Base-by-base conservation (phyloP, 2,329 filamentous ascomycete species). In the Fusarium coffeatum region DNA sequence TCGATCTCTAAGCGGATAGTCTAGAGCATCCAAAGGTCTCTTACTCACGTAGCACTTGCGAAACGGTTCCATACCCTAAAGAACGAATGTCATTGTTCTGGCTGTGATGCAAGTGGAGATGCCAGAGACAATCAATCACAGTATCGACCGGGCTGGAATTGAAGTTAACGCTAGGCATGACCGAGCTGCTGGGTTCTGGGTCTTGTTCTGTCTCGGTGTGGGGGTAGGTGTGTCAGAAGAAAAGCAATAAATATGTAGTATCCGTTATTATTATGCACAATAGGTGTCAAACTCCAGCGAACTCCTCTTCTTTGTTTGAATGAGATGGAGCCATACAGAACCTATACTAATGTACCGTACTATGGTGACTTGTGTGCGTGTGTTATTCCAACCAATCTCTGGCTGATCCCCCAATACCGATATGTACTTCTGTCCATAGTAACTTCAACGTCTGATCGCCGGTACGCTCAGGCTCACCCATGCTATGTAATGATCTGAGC, bases 181-280 rank as follows among this genome's bases (percentile, higher is more conserved):
- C 54, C 55, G 65, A 63, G 25, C 59, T 45, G 55, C 47, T 41
- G 61, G 54, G 30, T 43, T 43, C 63, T 63, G 58, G 57, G 41
- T 23, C 49, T 53, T 53, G 49, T 23, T 63, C 51, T 57, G 63
- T 67, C 37, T 63, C 64, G 59, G 58, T 32, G 59, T 43, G 27
- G 53, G n/a, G 32, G 32, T 37, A 37, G 32, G 34, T n/a, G 34
- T 37, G 34, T n/a, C 63, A 60, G 40, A 64, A 48, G 28, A 37
- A 71, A 58, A 57, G 20, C 47, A 50, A 32, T 50, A 62, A 49
- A 25, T 28, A 67, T 49, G 25, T 27, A 55, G 48, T 16, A 10
- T 68, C 68, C 55, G 64, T 68, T 71, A 69, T 66, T 59, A 60
- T 64, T 56, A 51, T 51, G 34, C 12, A 20, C 60, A 30, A 30